Percentiles rank a stretch among this genome's conserved stretches.
These are phyloP conservation scores for Thielaviopsis ethacetica DNA, from an alignment of 2,329 filamentous ascomycete genomes.

Conservation along the genomic window DNA sequence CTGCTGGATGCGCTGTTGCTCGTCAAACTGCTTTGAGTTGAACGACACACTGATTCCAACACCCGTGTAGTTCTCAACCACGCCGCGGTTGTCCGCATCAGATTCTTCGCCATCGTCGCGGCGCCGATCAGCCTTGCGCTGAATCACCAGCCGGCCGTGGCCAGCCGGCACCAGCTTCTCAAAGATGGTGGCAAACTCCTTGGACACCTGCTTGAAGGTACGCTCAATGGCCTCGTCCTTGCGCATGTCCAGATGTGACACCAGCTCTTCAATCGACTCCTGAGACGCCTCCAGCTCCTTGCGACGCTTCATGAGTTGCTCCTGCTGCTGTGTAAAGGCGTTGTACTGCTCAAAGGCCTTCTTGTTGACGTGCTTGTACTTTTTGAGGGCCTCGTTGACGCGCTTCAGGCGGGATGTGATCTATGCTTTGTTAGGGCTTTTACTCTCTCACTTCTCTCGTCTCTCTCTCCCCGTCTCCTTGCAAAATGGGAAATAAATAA, in stretches of 20 bases:
- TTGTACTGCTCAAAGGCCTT: conserved; percentile 99
- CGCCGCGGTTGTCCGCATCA: conserved; percentile 50
- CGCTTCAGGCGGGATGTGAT: conserved; percentile 62
- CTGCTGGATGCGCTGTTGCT: conserved; percentile 95
- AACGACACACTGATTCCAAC: conserved; percentile 96
- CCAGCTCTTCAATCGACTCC: conserved; percentile 76
- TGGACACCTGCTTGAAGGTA: conserved; percentile 94
- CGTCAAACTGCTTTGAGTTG: conserved; percentile 88
- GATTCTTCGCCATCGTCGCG: conserved; percentile 43
- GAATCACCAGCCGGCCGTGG: conserved; percentile 80
- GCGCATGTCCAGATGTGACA: conserved; percentile 78
- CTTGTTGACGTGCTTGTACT: conserved; percentile 97
- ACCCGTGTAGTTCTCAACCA: conserved; percentile 88
- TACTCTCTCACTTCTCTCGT: no score
- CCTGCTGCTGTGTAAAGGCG: conserved; percentile 85
- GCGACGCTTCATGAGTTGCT: conserved; percentile 68
- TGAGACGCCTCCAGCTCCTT: conserved; percentile 78
- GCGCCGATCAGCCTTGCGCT: conserved; percentile 67
- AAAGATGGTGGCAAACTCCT: conserved; percentile 84
- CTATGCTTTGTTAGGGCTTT: conserved; percentile 18
- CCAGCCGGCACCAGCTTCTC: conserved; percentile 89
- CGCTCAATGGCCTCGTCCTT: conserved; percentile 98
- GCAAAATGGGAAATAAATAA: not conserved
- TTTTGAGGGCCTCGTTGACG: conserved; percentile 83
- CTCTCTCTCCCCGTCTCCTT: no score